Conservation (phyloP, 768 basidiomycete genomes). For the Lentinus brumalis region DNA sequence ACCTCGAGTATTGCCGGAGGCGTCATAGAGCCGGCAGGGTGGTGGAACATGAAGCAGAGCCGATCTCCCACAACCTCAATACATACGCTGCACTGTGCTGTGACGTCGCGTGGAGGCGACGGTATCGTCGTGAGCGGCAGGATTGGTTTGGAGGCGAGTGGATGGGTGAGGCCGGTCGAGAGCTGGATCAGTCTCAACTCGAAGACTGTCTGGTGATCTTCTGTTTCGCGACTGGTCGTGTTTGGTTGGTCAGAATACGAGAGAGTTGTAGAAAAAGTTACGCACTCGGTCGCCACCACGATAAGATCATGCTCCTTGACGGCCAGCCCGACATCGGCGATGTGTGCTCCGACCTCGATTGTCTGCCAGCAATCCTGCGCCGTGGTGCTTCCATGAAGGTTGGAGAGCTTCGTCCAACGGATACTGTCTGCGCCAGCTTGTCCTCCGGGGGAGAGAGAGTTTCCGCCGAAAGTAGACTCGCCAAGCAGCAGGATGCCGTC, state of each 20-base stretch:
- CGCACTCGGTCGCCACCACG: conserved; percentile 26
- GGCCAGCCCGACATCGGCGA: conserved; percentile 26
- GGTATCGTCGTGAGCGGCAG: conserved; percentile 12
- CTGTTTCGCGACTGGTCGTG: conserved; percentile 10
- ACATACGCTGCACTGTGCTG: conserved; percentile 18
- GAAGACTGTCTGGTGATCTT: conserved; percentile 12
- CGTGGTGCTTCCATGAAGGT: not conserved
- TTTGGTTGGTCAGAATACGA: not conserved
- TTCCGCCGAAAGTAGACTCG: conserved; percentile 11
- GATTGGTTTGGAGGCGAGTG: conserved; percentile 19
- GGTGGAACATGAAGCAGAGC: conserved; percentile 24
- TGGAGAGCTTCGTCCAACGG: conserved; percentile 12
- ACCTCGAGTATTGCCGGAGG: conserved; percentile 20
- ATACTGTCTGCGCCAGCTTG: conserved; percentile 15
- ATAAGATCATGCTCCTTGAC: conserved; percentile 30
- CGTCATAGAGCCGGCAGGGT: conserved; percentile 2
- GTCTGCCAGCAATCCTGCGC: conserved; percentile 8
- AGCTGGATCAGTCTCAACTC: conserved; percentile 23
- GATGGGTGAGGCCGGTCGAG: conserved; percentile 24
- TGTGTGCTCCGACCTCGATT: conserved; percentile 21
- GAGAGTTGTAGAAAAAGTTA: not conserved
- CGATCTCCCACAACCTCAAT: conserved; percentile 29
- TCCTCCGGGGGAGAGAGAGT: not conserved
- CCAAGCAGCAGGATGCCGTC: conserved; percentile 27
- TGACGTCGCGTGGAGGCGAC: not conserved